Percentiles rank a stretch among this genome's conserved stretches.
These are phyloP conservation scores for Rubia tinctorum DNA, from an alignment of 305 asterid species.

Conservation along the genomic window DNA sequence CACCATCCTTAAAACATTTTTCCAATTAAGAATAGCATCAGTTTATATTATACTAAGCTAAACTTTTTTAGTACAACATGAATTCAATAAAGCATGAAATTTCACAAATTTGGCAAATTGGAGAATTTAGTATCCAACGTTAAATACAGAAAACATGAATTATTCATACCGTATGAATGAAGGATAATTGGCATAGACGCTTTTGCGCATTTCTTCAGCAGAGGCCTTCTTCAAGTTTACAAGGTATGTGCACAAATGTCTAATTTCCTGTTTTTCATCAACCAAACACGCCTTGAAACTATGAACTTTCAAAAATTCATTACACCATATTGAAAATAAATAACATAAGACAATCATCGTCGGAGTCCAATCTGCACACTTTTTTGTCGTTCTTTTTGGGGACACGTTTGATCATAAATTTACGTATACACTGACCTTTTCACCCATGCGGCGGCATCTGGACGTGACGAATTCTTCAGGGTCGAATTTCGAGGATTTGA, in stretches of 20 bases:
- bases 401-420: no score
- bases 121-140: no score
- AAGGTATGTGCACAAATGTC: slow-evolving; percentile 71
- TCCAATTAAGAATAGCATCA: no score
- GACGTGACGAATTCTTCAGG: slow-evolving; percentile 50
- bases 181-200: slow-evolving; percentile 84
- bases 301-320: no score
- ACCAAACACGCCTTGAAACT: no score
- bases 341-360: neutral
- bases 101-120: neutral
- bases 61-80: neutral
- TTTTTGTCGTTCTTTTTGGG: no score
- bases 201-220: slow-evolving; percentile 93
- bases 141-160: neutral
- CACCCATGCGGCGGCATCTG: slow-evolving; percentile 63
- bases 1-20: no score
- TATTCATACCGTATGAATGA: slow-evolving; percentile 74
- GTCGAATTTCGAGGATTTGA: slow-evolving; percentile 60
- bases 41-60: neutral
- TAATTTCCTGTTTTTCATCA: slow-evolving; percentile 56
- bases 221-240: slow-evolving; percentile 78
- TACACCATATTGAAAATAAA: neutral
- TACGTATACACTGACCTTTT: slow-evolving; percentile 46
- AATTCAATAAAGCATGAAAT: neutral
- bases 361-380: no score